These are phyloP conservation scores for Vanderwaltozyma tropicalis DNA, from an alignment of 805 yeast species.

Conservation along the genomic window DNA sequence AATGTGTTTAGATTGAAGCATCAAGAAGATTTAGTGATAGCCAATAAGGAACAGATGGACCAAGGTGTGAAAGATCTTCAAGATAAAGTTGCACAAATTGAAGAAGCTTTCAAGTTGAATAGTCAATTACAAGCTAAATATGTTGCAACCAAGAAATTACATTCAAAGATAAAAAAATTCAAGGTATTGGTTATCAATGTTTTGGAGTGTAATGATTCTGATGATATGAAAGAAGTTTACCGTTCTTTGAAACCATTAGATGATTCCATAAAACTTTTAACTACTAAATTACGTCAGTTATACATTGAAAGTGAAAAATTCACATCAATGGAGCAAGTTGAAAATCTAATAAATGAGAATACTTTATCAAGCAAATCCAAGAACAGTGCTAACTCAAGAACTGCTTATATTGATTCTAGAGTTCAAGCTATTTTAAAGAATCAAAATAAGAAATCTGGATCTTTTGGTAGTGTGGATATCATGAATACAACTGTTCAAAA, in stretches of 20 bases:
- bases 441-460: too few species aligned
- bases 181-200: slow-evolving; percentile 8
- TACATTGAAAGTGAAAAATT: slow-evolving; percentile 20
- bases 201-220: slow-evolving; percentile 6
- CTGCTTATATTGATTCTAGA: slow-evolving; percentile 6
- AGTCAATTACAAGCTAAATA: slow-evolving; percentile 11
- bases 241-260: slow-evolving; percentile 21
- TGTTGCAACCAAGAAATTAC: slow-evolving; percentile 8
- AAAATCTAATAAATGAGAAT: background rate
- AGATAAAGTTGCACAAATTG: slow-evolving; percentile 15
- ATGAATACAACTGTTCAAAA: too few species aligned
- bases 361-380: background rate
- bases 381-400: background rate
- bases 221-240: slow-evolving; percentile 7
- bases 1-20: slow-evolving; percentile 65
- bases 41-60: slow-evolving; percentile 5
- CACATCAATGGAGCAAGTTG: slow-evolving; percentile 18
- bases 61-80: slow-evolving; percentile 9
- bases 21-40: slow-evolving; percentile 43
- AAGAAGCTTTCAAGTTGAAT: slow-evolving; percentile 12
- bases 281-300: slow-evolving; percentile 16
- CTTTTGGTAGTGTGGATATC: too few species aligned
- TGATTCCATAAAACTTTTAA: slow-evolving; percentile 19
- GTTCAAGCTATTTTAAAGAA: slow-evolving; percentile 1
- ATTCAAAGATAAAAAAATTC: slow-evolving; percentile 17